phyloP scores from a whole-genome alignment of 495 filamentous ascomycete species.

The Talaromyces liani region DNA sequence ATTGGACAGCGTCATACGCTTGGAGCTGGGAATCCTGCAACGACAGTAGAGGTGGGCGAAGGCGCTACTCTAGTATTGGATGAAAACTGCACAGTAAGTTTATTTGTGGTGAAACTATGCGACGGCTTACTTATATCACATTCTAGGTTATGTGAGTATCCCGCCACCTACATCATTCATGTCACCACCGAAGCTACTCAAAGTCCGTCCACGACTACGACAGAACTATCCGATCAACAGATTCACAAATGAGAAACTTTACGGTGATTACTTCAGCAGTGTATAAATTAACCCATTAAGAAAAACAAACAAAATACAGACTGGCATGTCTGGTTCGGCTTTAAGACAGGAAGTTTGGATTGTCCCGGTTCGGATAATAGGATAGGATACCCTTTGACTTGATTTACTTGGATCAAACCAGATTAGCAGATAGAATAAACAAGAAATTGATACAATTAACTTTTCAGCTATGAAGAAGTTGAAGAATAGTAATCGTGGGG shows the following conservation, averaged over 20 bases:
- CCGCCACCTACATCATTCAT: conserved; percentile 8
- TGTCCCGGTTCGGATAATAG: background rate
- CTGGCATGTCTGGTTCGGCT: background rate
- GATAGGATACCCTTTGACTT: background rate
- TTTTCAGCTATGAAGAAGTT: background rate
- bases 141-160: conserved; percentile 12
- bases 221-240: background rate
- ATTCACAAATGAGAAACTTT: background rate
- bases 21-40: conserved; percentile 9
- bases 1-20: conserved; percentile 29
- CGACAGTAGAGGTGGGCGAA: conserved; percentile 10
- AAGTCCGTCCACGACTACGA: background rate
- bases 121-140: background rate
- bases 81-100: conserved; percentile 21
- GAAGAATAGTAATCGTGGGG: too few species aligned
- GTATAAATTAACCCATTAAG: background rate
- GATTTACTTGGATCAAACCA: background rate
- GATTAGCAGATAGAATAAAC: background rate
- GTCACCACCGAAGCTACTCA: background rate
- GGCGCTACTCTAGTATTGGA: conserved; percentile 21
- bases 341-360: background rate
- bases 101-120: background rate
- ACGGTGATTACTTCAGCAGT: background rate
- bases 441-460: background rate
- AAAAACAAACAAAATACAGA: background rate